Base-by-base conservation (phyloP, 495 filamentous ascomycete species). In the Penicillium cosmopolitanum region DNA sequence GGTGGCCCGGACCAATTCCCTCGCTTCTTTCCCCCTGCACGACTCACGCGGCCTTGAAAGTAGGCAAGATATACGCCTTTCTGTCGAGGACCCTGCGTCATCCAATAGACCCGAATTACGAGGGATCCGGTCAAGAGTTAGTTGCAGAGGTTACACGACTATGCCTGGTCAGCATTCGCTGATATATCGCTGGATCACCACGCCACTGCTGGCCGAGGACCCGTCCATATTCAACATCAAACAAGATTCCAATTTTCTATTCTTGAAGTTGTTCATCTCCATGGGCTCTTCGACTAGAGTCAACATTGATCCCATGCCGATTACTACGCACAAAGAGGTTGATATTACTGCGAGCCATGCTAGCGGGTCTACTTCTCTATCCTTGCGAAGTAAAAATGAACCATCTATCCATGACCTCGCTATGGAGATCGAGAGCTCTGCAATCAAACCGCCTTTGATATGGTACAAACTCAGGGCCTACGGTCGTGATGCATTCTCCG, bases 401-500 rank as follows among this genome's bases (percentile, higher is more conserved):
- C 18, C 63, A 13, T 52, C 62, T 25, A 56, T 68, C 28, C 62
- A 57, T 44, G 57, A 63, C 28, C 34, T 63, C 25, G 31, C 58
- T 15, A 15, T 51, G 1, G 65, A 53, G 6, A 53, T 51, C 1
- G 65, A 50, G 5, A 53, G 10, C 5, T 11, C 43, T 31, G 19
- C 43, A 47, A 16, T 44, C 23, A 18, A 23, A 21, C 50, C 74
- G 36, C 66, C 71, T 5, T 66, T 81, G 2, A 63, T 73, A 15
- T 85, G 83, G 84, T 80, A 71, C 57, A 70, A 69, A 25, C 70
- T 84, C 18, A 71, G 83, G 16, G 70, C 70, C 3, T 58, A 68
- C 10, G 60, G 81, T n/a, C 73, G 78, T 50, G 84, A 87, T 50
- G 84, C 83, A 0, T 79, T 87, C 50, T 80, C 85, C 0, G 87